Base-by-base conservation (phyloP, 2,329 filamentous ascomycete genomes). In the Diaporthe velutina region DNA sequence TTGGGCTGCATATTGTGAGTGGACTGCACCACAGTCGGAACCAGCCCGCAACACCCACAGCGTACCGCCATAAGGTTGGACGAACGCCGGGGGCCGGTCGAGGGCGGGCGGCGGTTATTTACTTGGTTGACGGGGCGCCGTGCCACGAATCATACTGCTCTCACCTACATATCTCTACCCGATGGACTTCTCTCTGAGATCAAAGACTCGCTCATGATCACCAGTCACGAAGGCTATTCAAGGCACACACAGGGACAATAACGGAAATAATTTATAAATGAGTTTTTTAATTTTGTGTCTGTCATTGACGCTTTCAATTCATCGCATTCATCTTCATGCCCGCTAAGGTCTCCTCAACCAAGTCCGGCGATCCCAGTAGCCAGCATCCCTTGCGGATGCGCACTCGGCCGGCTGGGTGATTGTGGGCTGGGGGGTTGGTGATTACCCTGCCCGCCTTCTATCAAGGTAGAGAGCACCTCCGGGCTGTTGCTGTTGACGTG, bases 291-390 rank as follows among this genome's bases (percentile, higher is more conserved):
- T 38, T 38, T 25, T 15, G 7, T 10, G n/a, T 61, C n/a, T 42
- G 58, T 67, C 64, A 40, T 68, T 54, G 64, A 68, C 64, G 45
- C 64, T 68, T 67, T 54, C 61, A 68, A 40, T 52, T 68, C 64
- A 68, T 68, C 48, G 45, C 33, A 22, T 68, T 68, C n/a, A 40
- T 68, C 64, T 54, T 68, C 33, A 40, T 68, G 45, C 64, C 64
- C 33, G 25, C 8, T 22, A 28, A 17, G 4, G 1, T 17, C 22
- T 13, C 30, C 30, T 38, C 35, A 42, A 42, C n/a, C 35, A 15
- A 10, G 12, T 35, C 60, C 60, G 22, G 25, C 7, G 52, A 33
- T 12, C 9, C 3, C 25, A 13, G 12, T 7, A 19, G n/a, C 48
- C 48, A 22, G 13, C 40, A 12, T 10, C 40, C 25, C 25, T 3